Evolutionary conservation across 345 rosid genomes (phyloP), one percentile per base, ranked within the genome.

Genomic region (Anastatica hierochuntica): DNA sequence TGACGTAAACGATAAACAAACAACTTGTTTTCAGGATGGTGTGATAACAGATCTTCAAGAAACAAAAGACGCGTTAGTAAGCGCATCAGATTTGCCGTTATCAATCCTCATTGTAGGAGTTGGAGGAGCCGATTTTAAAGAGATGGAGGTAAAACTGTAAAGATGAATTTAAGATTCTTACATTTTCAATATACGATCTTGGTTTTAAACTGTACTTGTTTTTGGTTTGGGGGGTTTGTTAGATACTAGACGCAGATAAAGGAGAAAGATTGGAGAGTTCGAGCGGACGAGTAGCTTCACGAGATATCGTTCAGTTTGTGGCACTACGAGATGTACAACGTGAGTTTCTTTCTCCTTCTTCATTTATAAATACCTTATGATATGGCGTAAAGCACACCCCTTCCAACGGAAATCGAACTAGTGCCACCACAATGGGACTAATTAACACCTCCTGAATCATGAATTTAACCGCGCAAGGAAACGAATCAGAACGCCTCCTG

Each of bases 101-200:
- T 90, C 95, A 23, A 86, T 90, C 57, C 83, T 90, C 60, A 84
- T 90, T 42, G 86, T 90, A 50, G 96, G 97, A 48, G 97, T 90
- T 53, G 97, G 97, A 64, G 96, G 96, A 72, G 97, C 97, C 2
- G 95, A 90, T 73, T 90, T 84, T 58, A 90, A 84, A 72, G 97
- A 82, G 75, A 90, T 90, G 97, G 95, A 90, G 97, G 97, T 86
- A 65, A 57, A 18, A 40, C 12, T 8, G 3, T 3, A 29, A 1
- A 13, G 33, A 46, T 36, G 0, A 7, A 55, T 10, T 10, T 13
- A 23, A 9, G 50, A 48, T 64, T 56, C 20, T 47, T 39, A 37
- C 34, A 19, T 40, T 13, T 45, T 23, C n/a, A 24, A 8, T 52
- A 12, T 40, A 19, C n/a, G n/a, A 55, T 30, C 43, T 21, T 49